Percentiles rank a stretch among this genome's conserved stretches.
These are phyloP conservation scores for Colletotrichum tofieldiae DNA, from an alignment of 2,329 filamentous ascomycete genomes.

Conservation along the genomic window DNA sequence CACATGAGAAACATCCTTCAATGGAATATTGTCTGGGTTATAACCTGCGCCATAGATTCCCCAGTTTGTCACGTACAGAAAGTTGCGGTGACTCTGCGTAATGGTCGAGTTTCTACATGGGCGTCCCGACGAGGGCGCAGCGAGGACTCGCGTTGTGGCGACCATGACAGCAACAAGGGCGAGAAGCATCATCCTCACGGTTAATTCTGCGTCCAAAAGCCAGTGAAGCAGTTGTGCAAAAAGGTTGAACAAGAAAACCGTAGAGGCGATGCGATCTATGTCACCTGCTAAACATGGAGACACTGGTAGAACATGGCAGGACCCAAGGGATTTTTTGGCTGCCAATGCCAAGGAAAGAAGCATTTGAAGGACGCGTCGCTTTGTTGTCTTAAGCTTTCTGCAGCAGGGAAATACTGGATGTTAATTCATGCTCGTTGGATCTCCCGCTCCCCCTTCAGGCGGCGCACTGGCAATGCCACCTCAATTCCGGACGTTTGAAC, in stretches of 20 bases:
- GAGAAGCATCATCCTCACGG: neutral
- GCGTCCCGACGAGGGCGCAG: neutral
- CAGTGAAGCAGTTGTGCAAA: neutral
- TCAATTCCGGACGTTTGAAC: neutral
- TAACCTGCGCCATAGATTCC: slow-evolving; percentile 35
- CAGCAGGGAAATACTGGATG: neutral
- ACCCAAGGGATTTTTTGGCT: neutral
- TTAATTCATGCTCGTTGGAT: neutral
- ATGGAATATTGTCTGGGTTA: slow-evolving; percentile 22
- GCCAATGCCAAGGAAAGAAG: neutral
- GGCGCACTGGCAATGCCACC: neutral
- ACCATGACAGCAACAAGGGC: neutral
- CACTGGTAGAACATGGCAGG: neutral
- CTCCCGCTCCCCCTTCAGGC: neutral
- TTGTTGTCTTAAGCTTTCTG: neutral
- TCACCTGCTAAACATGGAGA: neutral
- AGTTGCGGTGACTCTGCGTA: slow-evolving; percentile 10
- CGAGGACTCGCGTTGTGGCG: neutral
- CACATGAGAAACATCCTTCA: slow-evolving; percentile 27
- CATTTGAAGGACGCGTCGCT: slow-evolving; percentile 2
- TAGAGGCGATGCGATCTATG: neutral
- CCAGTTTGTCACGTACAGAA: slow-evolving; percentile 39
- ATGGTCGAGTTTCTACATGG: neutral
- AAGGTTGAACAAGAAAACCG: neutral
- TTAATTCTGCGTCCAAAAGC: neutral